Evolutionary conservation across 331 rosid genomes (phyloP).

Genomic region (Quercus lobata): DNA sequence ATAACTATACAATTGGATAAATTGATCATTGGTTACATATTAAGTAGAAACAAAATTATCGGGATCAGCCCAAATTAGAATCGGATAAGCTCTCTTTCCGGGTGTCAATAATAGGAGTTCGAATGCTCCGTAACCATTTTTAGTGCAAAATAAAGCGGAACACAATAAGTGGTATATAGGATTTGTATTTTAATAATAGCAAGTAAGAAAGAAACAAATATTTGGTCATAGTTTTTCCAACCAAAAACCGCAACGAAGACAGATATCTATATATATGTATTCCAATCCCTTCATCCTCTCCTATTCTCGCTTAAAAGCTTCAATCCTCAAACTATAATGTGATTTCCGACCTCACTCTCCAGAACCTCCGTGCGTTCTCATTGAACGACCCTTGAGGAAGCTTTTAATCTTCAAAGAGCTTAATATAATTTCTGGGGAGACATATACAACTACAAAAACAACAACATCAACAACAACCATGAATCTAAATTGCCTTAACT

Average conservation of each 20-base stretch:
- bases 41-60: not conserved
- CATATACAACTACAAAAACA: not conserved
- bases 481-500: conserved; percentile 72
- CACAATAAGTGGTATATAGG: too few relatives aligned
- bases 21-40: too few relatives aligned
- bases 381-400: not conserved
- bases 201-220: conserved; percentile 17
- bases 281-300: not conserved
- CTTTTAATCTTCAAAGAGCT: not conserved
- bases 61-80: conserved; percentile 20
- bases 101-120: not conserved
- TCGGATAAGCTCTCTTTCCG: conserved; percentile 34
- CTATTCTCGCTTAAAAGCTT: not conserved
- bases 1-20: too few relatives aligned
- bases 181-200: not conserved
- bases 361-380: not conserved
- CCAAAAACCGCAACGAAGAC: not conserved
- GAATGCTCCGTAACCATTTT: too few relatives aligned
- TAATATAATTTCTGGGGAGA: conserved; percentile 7
- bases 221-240: conserved; percentile 9
- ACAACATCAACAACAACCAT: conserved; percentile 19
- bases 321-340: not conserved
- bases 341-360: not conserved
- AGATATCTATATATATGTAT: not conserved
- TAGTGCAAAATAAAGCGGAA: too few relatives aligned